Evolutionary conservation across 495 filamentous ascomycete species (phyloP).

Genomic region (Aspergillus olivimuriae): DNA sequence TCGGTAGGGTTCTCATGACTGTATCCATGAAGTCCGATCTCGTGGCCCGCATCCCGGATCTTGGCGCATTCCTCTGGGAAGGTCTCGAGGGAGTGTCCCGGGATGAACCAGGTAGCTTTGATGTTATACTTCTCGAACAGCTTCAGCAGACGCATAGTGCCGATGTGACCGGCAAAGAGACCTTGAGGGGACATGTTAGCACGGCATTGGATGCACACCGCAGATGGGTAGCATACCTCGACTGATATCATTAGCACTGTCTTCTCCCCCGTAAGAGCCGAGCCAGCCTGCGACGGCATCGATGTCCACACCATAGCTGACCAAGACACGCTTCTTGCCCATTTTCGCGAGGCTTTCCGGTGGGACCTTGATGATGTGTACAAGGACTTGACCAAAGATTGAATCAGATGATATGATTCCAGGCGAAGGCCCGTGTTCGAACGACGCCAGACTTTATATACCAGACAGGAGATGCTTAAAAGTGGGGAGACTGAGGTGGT

Average conservation of each 20-base stretch:
- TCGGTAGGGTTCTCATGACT: conserved; percentile 68
- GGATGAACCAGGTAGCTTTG: conserved; percentile 80
- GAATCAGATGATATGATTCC: too few species aligned
- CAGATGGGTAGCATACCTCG: conserved; percentile 37
- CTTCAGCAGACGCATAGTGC: conserved; percentile 64
- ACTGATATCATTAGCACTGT: conserved; percentile 62
- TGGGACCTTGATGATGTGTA: too few species aligned
- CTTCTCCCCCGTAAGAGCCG: conserved; percentile 66
- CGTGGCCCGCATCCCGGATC: conserved; percentile 70
- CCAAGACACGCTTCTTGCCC: conserved; percentile 57
- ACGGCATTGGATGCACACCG: neutral
- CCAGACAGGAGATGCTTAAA: too few species aligned
- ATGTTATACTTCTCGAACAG: conserved; percentile 75
- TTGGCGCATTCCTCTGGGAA: conserved; percentile 71
- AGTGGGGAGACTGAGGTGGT: too few species aligned
- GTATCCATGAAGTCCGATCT: conserved; percentile 73
- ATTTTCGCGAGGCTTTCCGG: conserved; percentile 10
- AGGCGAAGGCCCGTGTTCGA: too few species aligned
- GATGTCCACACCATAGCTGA: conserved; percentile 54
- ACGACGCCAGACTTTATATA: too few species aligned
- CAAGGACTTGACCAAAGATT: too few species aligned
- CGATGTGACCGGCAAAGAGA: conserved; percentile 66
- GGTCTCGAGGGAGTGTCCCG: conserved; percentile 70
- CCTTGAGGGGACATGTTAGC: conserved; percentile 33
- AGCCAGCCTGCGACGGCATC: conserved; percentile 71